Evolutionary conservation across 495 filamentous ascomycete species (phyloP), one percentile per base, ranked within the genome.

Genomic region (Apiosordaria backusii): DNA sequence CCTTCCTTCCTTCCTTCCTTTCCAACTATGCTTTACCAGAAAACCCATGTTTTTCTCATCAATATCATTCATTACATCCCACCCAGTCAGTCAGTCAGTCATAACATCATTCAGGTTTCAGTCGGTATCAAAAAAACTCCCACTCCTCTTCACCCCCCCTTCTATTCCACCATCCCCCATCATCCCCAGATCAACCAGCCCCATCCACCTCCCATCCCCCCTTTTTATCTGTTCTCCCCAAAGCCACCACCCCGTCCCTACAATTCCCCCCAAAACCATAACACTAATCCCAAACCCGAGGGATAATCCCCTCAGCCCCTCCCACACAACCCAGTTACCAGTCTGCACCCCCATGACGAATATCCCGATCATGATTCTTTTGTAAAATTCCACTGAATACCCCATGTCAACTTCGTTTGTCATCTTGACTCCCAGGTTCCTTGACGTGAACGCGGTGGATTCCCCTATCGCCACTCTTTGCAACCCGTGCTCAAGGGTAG

Each of bases 101-200:
- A 50, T n/a, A 26, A 62, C n/a, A 45, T 45, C 60, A 21, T 45
- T 40, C 24, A 29, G 1, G 16, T 23, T 35, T 76, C 54, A 82
- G 63, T 82, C 79, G n/a, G 71, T 68, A 62, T 82, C 80, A 66
- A 83, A 83, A 63, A 80, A 81, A 55, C 79, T 81, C 52, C 71
- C 77, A 15, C 61, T 70, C 59, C 73, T 71, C 72, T 77, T 79
- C 55, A 79, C 10, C 35, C 35, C 35, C 35, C 35, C 35, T 15
- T 45, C 35, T 13, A 13, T 29, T 4, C 7, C 7, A 29, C 7
- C 7, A 7, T 29, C 16, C 9, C 35, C 9, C 35, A 6, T 26
- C 50, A 75, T 74, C 6, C 75, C 72, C 69, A 81, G 66, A 58
- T 80, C 75, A 18, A 77, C 78, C 22, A 80, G 67, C 16, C 75